These are phyloP conservation scores for Vigna mungo DNA, from an alignment of 306 rosid species.

Conservation along the genomic window DNA sequence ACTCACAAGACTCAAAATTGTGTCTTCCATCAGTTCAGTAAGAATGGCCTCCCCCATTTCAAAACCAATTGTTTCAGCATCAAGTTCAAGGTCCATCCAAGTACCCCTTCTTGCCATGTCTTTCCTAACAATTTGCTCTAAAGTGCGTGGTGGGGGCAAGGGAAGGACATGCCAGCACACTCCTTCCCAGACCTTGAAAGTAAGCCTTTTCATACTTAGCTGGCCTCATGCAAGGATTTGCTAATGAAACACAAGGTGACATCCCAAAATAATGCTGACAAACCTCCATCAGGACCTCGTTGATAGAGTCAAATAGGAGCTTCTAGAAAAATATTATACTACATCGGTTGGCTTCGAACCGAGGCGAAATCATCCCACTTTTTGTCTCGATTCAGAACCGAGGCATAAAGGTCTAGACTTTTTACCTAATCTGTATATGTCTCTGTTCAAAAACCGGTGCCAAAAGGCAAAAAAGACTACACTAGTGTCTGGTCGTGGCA, in stretches of 20 bases:
- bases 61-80: constrained; percentile 61
- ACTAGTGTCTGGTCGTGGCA: constrained; percentile 61
- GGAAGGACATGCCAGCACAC: constrained; percentile 83
- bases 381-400: no score
- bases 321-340: no score
- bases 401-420: no score
- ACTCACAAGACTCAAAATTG: constrained; percentile 54
- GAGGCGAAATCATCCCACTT: no score
- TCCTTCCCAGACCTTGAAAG: constrained; percentile 67
- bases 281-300: constrained; percentile 76
- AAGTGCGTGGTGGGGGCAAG: constrained; percentile 68
- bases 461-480: no score
- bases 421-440: no score
- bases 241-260: constrained; percentile 66
- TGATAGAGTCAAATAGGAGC: constrained; percentile 76
- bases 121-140: constrained; percentile 87
- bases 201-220: constrained; percentile 52
- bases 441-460: no score
- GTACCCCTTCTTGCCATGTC: constrained; percentile 74
- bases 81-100: constrained; percentile 80
- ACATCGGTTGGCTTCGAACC: no score
- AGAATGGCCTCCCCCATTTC: constrained; percentile 82
- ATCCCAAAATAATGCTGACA: constrained; percentile 65
- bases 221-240: constrained; percentile 59
- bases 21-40: constrained; percentile 74